phyloP scores from a whole-genome alignment of 129 eudicot species.

The Escallonia herrerae region DNA sequence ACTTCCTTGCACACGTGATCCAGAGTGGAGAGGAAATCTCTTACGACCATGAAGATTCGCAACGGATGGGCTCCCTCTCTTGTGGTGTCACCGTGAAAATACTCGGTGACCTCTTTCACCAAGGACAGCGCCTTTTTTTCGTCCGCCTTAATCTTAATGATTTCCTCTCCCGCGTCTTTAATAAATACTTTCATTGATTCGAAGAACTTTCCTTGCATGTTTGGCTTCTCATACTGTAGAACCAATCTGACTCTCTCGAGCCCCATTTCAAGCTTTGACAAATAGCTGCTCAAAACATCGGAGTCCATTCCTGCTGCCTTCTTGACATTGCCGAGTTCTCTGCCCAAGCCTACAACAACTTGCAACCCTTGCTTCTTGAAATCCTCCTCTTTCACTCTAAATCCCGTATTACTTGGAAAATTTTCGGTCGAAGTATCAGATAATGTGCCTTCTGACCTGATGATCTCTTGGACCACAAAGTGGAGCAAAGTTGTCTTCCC shows the following conservation, averaged over 20 bases:
- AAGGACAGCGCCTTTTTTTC: constrained; percentile 55
- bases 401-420: constrained; percentile 24
- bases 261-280: constrained; percentile 71
- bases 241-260: constrained; percentile 62
- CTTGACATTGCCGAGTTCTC: constrained; percentile 70
- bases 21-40: constrained; percentile 71
- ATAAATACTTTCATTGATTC: constrained; percentile 65
- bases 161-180: constrained; percentile 58
- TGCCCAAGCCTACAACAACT: constrained; percentile 69
- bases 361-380: constrained; percentile 78
- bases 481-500: constrained; percentile 95
- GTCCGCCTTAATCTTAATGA: constrained; percentile 48
- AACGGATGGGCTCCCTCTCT: constrained; percentile 90
- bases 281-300: constrained; percentile 68
- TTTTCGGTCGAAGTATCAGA: constrained; percentile 31
- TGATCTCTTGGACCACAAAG: constrained; percentile 97
- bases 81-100: constrained; percentile 87
- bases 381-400: constrained; percentile 43
- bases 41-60: constrained; percentile 78
- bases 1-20: constrained; percentile 94
- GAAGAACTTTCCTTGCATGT: constrained; percentile 60
- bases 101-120: constrained; percentile 83
- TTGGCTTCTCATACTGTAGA: constrained; percentile 52
- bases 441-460: constrained; percentile 59
- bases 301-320: constrained; percentile 96